Base-by-base conservation (phyloP, 192 early-diverging fungal species). In the Backusella macrospora region DNA sequence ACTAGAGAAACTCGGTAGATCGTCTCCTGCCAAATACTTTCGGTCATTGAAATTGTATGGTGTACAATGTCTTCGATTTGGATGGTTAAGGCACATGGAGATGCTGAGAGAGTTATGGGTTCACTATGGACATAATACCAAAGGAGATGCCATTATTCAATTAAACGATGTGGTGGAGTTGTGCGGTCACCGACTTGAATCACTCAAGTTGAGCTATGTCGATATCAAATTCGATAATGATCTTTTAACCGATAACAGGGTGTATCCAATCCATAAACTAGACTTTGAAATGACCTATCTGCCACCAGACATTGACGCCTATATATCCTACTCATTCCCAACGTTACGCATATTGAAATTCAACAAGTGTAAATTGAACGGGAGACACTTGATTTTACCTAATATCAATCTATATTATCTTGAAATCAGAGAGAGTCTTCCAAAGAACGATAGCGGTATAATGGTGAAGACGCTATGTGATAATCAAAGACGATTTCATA, bases 191-290 rank as follows among this genome's bases (percentile, higher is more conserved):
- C 49, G 49, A 8, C 49, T 52, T 18, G 49, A 52, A 18, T 52
- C 49, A n/a, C 49, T 52, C 49, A 52, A 52, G 8, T n/a, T 52
- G 49, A 52, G 49, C 49, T 52, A 52, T 52, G 49, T 52, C 7
- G n/a, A 52, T 52, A 23, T 52, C 10, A 52, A 21, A 52, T 52
- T 52, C 9, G 49, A 52, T 34, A 34, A 34, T 52, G 49, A 52
- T 52, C 18, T 52, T 52, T 52, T 52, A 52, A 18, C n/a, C n/a
- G n/a, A 52, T 18, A n/a, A 52, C 18, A 18, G n/a, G 8, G 49
- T 52, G 8, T 52, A 52, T 18, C 49, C 16, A 6, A 52, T 52
- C 49, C 18, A 52, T 10, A 16, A 18, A 52, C 16, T 52, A 16
- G 49, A 52, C 7, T 52, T 52, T 21, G 49, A 18, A 52, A 52